Percentiles rank a stretch among this genome's conserved stretches.
Evolutionary conservation across 148 eudicot genomes (phyloP).

Genomic region (Camellia granthamiana): DNA sequence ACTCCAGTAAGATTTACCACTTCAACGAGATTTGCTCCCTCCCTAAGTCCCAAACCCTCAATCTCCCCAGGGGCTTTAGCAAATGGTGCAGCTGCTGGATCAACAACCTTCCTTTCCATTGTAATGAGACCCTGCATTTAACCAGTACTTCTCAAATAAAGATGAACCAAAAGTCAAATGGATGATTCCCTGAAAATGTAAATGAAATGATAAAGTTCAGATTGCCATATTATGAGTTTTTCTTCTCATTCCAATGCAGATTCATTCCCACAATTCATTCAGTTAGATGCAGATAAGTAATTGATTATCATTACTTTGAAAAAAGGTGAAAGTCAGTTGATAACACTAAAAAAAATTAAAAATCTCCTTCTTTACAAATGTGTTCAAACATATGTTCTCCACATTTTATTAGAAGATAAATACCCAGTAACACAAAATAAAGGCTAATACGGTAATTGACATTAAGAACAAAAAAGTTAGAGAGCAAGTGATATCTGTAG

Average conservation of each 20-base stretch:
- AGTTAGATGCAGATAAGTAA: background rate
- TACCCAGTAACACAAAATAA: background rate
- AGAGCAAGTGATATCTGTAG: constrained; percentile 2
- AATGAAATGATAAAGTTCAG: background rate
- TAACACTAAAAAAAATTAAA: background rate
- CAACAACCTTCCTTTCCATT: constrained; percentile 65
- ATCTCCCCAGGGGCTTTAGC: constrained; percentile 60
- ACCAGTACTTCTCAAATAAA: background rate
- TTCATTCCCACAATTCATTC: background rate
- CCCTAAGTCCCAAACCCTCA: constrained; percentile 62
- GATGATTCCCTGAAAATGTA: background rate
- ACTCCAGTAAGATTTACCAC: constrained; percentile 51
- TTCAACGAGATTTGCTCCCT: constrained; percentile 85
- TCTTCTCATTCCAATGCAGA: background rate
- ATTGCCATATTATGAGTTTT: background rate
- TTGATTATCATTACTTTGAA: background rate
- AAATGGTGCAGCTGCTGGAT: constrained; percentile 81
- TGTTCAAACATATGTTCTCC: background rate
- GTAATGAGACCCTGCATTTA: constrained; percentile 83
- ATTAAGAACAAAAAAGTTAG: background rate
- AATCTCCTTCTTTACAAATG: background rate
- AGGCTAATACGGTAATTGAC: background rate
- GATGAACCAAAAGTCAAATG: constrained; percentile 1
- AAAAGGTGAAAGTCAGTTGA: background rate
- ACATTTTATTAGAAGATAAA: background rate